Percentiles rank a stretch among this genome's conserved stretches.
Conservation (phyloP, 345 rosid genomes). For the rapeseed (Brassica napus) region Da-Ae NC_063434.1:28985001-28985500, state of each 20-base stretch:
- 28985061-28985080: not conserved
- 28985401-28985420: not conserved
- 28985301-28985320: not conserved
- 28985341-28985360: not conserved
- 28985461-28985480: constrained; percentile 50
- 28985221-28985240: not conserved
- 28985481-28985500: constrained; percentile 94
- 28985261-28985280: constrained; percentile 18
- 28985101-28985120: not conserved
- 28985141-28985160: not conserved
- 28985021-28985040: constrained; percentile 24
- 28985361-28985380: not conserved
- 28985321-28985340: not conserved
- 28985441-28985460: constrained; percentile 73
- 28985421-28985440: constrained; percentile 58
- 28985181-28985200: not conserved
- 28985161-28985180: not conserved
- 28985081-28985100: not conserved
- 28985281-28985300: not conserved
- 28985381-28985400: not conserved
- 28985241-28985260: not conserved
- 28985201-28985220: not conserved
- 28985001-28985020: constrained; percentile 25
- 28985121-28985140: not conserved
- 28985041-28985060: not conserved